Percentiles rank a stretch among this genome's conserved stretches.
phyloP scores from a whole-genome alignment of 2,329 filamentous ascomycete species.

The Pseudonectria foliicola region DNA sequence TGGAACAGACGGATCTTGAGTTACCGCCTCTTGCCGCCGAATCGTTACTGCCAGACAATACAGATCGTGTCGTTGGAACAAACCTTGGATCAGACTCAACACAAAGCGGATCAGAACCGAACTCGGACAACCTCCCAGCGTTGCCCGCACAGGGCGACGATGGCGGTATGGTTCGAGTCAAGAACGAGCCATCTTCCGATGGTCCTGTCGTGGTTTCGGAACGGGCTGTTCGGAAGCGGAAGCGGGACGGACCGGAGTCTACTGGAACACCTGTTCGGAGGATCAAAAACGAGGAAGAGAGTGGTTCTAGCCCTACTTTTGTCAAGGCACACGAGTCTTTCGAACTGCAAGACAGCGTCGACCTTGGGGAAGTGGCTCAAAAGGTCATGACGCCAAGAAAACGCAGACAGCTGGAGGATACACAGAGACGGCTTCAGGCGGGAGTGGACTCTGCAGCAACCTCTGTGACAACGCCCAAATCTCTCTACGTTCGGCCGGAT shows the following conservation, averaged over 20 bases:
- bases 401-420: slow-evolving; percentile 20
- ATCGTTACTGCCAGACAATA: slow-evolving; percentile 12
- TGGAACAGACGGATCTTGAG: slow-evolving; percentile 21
- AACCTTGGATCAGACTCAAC: slow-evolving; percentile 14
- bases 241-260: slow-evolving; percentile 21
- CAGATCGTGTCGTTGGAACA: slow-evolving; percentile 24
- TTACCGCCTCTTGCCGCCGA: slow-evolving; percentile 19
- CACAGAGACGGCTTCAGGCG: slow-evolving; percentile 5
- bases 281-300: slow-evolving; percentile 35
- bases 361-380: slow-evolving; percentile 37
- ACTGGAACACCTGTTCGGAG: slow-evolving; percentile 20
- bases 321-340: slow-evolving; percentile 16
- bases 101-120: background rate
- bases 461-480: slow-evolving; percentile 9
- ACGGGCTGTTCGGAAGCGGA: slow-evolving; percentile 42
- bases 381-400: slow-evolving; percentile 31
- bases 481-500: slow-evolving; percentile 15
- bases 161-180: slow-evolving; percentile 25
- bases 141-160: slow-evolving; percentile 8
- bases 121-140: slow-evolving; percentile 16
- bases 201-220: slow-evolving; percentile 44
- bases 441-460: slow-evolving; percentile 5
- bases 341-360: slow-evolving; percentile 49
- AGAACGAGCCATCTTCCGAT: slow-evolving; percentile 49
- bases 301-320: slow-evolving; percentile 24